Conservation (phyloP, 2,329 filamentous ascomycete species). For the Hypoxylon sp. region DNA sequence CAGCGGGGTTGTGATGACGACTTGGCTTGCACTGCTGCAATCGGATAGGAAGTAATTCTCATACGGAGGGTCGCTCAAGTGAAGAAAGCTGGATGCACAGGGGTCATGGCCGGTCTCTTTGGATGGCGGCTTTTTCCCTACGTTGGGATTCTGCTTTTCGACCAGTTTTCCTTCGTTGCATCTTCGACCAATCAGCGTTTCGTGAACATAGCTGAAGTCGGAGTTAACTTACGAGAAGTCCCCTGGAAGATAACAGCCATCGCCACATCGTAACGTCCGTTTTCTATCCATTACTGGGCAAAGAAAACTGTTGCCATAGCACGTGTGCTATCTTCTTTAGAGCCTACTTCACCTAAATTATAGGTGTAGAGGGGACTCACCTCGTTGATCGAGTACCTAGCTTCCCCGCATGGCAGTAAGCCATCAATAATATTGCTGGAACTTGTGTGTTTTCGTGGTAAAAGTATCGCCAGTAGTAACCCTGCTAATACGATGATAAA, state of each 20-base stretch:
- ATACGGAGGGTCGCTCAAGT: slow-evolving; percentile 65
- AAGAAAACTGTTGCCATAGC: slow-evolving; percentile 42
- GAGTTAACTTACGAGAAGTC: slow-evolving; percentile 38
- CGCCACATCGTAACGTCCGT: slow-evolving; percentile 42
- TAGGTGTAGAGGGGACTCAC: slow-evolving; percentile 25
- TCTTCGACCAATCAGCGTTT: slow-evolving; percentile 18
- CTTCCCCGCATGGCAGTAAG: slow-evolving; percentile 36
- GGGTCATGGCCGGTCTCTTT: slow-evolving; percentile 7
- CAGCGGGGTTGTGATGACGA: slow-evolving; percentile 67
- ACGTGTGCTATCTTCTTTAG: slow-evolving; percentile 37
- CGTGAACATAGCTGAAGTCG: neutral
- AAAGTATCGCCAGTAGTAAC: slow-evolving; percentile 30
- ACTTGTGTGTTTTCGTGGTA: slow-evolving; percentile 16
- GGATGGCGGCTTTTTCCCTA: slow-evolving; percentile 3
- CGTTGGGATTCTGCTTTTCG: slow-evolving; percentile 3
- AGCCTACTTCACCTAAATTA: neutral
- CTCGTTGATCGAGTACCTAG: slow-evolving; percentile 36
- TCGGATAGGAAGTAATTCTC: slow-evolving; percentile 73
- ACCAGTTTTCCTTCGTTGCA: slow-evolving; percentile 23
- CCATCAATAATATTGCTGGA: slow-evolving; percentile 11
- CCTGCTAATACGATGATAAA: slow-evolving; percentile 25
- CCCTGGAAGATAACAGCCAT: slow-evolving; percentile 41
- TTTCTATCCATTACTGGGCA: slow-evolving; percentile 42
- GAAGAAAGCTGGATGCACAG: slow-evolving; percentile 38
- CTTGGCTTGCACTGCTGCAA: slow-evolving; percentile 66